A percentile compares a stretch with the other conserved stretches of the same genome.
Conservation (phyloP, 2,329 filamentous ascomycete species). For the Colletotrichum euphorbiae region DNA sequence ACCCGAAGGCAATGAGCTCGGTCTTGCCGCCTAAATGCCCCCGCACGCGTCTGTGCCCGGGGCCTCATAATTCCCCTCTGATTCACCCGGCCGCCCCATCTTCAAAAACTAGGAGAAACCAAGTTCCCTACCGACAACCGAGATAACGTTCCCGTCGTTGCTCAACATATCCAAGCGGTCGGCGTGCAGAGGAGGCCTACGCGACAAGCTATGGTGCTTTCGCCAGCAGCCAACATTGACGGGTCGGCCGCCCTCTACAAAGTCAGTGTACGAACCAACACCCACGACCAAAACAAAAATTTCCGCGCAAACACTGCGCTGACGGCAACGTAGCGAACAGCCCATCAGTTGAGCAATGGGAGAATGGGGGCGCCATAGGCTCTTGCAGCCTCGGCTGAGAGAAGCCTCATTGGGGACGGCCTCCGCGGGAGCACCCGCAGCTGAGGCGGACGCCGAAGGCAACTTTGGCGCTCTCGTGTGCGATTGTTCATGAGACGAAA, state of each 20-base stretch:
- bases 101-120: not conserved
- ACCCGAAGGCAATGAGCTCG: not conserved
- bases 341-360: not conserved
- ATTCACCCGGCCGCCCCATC: not conserved
- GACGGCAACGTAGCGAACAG: not conserved
- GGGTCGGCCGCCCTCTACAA: no score
- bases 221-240: no score
- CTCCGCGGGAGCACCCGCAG: no score
- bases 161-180: constrained; percentile 50
- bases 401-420: not conserved
- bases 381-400: not conserved
- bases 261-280: no score
- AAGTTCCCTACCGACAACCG: not conserved
- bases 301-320: no score
- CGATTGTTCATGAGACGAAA: constrained; percentile 5
- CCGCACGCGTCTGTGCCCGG: no score
- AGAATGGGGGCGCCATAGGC: no score
- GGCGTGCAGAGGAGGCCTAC: constrained; percentile 49
- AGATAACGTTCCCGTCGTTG: constrained; percentile 4
- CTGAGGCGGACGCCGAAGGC: no score
- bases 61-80: not conserved
- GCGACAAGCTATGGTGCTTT: constrained; percentile 49
- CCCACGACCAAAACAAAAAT: no score
- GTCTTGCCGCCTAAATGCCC: not conserved
- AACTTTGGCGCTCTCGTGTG: not conserved